Evolutionary conservation across 768 basidiomycete genomes (phyloP).

Genomic region (Pleurotus giganteus): DNA sequence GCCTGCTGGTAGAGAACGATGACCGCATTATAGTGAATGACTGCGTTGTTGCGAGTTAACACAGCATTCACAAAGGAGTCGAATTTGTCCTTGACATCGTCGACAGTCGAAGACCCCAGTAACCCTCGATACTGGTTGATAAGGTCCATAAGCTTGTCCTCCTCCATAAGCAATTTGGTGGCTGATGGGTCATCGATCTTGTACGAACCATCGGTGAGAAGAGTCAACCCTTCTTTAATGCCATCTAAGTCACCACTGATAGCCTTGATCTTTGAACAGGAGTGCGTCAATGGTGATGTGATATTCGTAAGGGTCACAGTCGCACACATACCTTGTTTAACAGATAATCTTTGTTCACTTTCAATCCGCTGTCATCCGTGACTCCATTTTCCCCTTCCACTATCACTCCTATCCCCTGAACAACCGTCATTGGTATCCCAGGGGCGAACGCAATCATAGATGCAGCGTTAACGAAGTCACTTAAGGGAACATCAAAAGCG

Average conservation of each 20-base stretch:
- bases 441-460: background rate
- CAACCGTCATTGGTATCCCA: background rate
- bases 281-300: background rate
- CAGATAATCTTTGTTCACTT: background rate
- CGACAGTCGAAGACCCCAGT: background rate
- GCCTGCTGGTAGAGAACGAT: background rate
- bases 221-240: background rate
- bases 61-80: background rate
- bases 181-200: background rate
- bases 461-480: background rate
- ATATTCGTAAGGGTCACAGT: background rate
- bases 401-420: background rate
- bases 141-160: background rate
- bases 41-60: background rate
- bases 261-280: background rate
- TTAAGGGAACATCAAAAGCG: background rate
- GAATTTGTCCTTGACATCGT: background rate
- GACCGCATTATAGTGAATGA: background rate
- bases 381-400: background rate
- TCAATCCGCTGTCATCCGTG: background rate
- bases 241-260: background rate
- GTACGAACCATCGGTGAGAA: background rate
- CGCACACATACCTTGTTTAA: background rate
- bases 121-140: background rate
- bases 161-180: background rate